Evolutionary conservation across 202 grass and related monocot species (phyloP).

Genomic region (Setaria viridis): DNA sequence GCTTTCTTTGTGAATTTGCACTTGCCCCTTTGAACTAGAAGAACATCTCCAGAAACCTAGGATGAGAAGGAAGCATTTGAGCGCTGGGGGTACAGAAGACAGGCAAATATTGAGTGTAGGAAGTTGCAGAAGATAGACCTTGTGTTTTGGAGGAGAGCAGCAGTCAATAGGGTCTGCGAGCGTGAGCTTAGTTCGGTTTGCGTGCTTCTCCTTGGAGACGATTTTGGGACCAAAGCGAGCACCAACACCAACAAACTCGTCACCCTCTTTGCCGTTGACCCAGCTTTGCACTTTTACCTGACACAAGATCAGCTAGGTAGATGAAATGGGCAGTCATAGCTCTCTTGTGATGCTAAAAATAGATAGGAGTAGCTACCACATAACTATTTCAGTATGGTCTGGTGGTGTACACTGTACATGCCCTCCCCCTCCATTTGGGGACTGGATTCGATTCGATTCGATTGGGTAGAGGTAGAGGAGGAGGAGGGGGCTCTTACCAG

Average conservation of each 20-base stretch:
- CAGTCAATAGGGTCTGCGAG: conserved; percentile 77
- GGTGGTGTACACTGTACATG: too few species aligned
- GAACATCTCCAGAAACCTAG: conserved; percentile 79
- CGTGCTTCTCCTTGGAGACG: conserved; percentile 86
- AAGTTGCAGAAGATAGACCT: conserved; percentile 31
- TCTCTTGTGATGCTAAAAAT: neutral
- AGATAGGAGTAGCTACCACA: too few species aligned
- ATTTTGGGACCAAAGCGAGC: conserved; percentile 89
- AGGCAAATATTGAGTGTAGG: too few species aligned
- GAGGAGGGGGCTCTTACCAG: conserved; percentile 15
- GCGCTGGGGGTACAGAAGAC: neutral
- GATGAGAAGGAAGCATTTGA: conserved; percentile 3
- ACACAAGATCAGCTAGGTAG: neutral
- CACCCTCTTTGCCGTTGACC: conserved; percentile 62
- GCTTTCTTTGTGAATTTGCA: conserved; percentile 96
- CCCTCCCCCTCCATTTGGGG: neutral
- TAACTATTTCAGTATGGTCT: too few species aligned
- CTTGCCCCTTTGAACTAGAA: conserved; percentile 77
- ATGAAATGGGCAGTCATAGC: neutral
- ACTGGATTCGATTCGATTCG: neutral
- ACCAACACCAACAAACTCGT: conserved; percentile 88
- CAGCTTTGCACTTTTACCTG: conserved; percentile 98
- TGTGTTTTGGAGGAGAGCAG: conserved; percentile 59
- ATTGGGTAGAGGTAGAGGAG: neutral
- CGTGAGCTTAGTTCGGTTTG: conserved; percentile 66